phyloP scores from a whole-genome alignment of 306 rosid genomes.

The Quercus rubra region DNA sequence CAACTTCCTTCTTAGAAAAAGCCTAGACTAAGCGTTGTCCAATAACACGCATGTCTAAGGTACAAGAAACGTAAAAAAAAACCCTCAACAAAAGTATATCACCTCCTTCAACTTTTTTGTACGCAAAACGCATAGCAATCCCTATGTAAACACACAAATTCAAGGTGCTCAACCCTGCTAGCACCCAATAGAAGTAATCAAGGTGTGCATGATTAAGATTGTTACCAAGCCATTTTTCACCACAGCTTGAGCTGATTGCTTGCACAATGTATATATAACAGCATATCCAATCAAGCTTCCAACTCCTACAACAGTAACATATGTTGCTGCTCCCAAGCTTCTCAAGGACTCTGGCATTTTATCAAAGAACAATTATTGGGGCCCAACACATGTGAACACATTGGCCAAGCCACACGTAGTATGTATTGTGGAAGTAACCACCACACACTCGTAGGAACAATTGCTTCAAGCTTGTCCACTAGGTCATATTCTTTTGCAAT shows the following conservation, averaged over 20 bases:
- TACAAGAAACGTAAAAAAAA: too few relatives aligned
- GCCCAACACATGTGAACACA: constrained; percentile 22
- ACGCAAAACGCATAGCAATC: constrained; percentile 30
- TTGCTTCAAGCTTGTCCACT: constrained; percentile 15
- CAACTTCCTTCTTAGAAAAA: too few relatives aligned
- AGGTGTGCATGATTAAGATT: constrained; percentile 41
- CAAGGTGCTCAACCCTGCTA: constrained; percentile 33
- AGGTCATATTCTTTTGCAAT: constrained; percentile 7
- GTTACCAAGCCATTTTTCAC: constrained; percentile 33
- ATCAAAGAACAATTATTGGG: constrained; percentile 34
- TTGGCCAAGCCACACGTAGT: constrained; percentile 11
- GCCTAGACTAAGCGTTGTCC: too few relatives aligned
- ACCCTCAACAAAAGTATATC: too few relatives aligned
- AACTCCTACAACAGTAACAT: constrained; percentile 20
- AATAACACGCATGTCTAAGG: too few relatives aligned
- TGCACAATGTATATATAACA: neutral
- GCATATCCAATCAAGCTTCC: constrained; percentile 31
- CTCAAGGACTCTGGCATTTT: constrained; percentile 39
- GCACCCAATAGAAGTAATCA: constrained; percentile 35
- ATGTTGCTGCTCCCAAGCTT: constrained; percentile 39
- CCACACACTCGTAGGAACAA: constrained; percentile 36
- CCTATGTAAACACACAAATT: constrained; percentile 27
- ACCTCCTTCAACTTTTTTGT: constrained; percentile 2
- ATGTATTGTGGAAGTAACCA: constrained; percentile 49
- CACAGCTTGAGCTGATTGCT: neutral